Evolutionary conservation across 306 rosid genomes (phyloP).

Genomic region (Lathyrus aphaca): DNA sequence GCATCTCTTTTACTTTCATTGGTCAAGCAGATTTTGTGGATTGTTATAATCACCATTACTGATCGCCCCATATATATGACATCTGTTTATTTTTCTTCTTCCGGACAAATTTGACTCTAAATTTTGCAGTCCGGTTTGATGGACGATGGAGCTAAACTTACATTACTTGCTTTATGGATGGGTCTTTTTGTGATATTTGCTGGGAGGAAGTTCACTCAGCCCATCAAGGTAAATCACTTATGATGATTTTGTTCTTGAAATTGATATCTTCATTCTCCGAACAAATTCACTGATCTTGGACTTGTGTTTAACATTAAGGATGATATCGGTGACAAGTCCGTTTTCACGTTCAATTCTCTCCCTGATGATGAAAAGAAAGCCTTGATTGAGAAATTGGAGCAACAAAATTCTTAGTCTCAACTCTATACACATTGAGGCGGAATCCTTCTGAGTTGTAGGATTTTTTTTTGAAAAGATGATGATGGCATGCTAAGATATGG

Average conservation of each 20-base stretch:
- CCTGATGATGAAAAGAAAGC: conserved; percentile 63
- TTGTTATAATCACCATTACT: conserved; percentile 3
- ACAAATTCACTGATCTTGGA: conserved; percentile 32
- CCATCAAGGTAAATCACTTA: conserved; percentile 65
- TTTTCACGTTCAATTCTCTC: conserved; percentile 78
- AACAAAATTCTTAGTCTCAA: conserved; percentile 37
- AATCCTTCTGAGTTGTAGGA: not conserved
- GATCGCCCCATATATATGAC: conserved; percentile 11
- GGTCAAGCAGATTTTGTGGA: not conserved
- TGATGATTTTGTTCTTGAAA: conserved; percentile 8
- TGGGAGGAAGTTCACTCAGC: conserved; percentile 91
- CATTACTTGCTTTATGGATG: conserved; percentile 76
- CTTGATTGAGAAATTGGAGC: conserved; percentile 72
- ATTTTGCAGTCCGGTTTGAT: conserved; percentile 73
- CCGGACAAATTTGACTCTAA: conserved; percentile 29
- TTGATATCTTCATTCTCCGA: not conserved
- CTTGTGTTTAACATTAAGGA: conserved; percentile 54
- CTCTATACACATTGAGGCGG: not conserved
- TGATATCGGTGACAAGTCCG: conserved; percentile 94
- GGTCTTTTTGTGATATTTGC: conserved; percentile 75
- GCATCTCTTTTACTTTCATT: conserved; percentile 16
- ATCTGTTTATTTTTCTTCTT: conserved; percentile 18
- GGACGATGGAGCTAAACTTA: conserved; percentile 73
- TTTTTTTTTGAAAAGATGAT: not conserved
- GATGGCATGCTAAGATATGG: not conserved